Base-by-base conservation (phyloP, 2,329 filamentous ascomycete species). In the Trichoderma sp. region DNA sequence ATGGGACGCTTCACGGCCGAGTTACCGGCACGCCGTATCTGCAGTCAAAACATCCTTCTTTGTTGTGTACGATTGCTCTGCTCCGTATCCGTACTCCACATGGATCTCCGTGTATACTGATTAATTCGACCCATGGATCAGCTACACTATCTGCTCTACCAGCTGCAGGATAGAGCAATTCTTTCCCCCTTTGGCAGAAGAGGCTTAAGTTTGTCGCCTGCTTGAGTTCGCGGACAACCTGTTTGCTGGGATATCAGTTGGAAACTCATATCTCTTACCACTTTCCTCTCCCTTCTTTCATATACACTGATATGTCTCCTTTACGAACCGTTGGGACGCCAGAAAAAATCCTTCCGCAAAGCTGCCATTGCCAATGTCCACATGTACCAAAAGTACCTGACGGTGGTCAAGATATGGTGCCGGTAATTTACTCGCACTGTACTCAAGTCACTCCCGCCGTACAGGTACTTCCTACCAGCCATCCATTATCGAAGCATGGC, bases 381-480 rank as follows among this genome's bases (percentile, higher is more conserved):
- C 45, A 21, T 14, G 50, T 12, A 29, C 29, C 24, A 45, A 35
- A 21, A 7, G 66, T 65, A 53, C 59, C 60, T 35, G 24, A 18
- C 18, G n/a, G 12, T 33, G 60, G 29, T 45, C 27, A 27, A 31
- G 6, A 29, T 56, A 27, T 14, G 71, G 71, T 38, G 60, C 9
- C 5, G 29, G 6, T 6, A 11, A 14, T 53, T 24, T 3, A 9
- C 6, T 63, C 74, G 74, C 74, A 75, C 74, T 75, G 74, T 75
- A 53, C 3, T 2, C 4, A 35, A 21, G 64, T 63, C 67, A 45
- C 45, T 66, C 29, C 6, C 35, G 12, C 18, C 74, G 67, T 75
- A 72, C 67, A 50, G 67, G 74, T 75, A 75, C 74, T 75, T 75
- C 41, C 33, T 29, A 69, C 73, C 71, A 74, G 71, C 71, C 71